Conservation (phyloP, 225 moss, liverwort and hornwort genomes). For the Climacium dendroides region DNA sequence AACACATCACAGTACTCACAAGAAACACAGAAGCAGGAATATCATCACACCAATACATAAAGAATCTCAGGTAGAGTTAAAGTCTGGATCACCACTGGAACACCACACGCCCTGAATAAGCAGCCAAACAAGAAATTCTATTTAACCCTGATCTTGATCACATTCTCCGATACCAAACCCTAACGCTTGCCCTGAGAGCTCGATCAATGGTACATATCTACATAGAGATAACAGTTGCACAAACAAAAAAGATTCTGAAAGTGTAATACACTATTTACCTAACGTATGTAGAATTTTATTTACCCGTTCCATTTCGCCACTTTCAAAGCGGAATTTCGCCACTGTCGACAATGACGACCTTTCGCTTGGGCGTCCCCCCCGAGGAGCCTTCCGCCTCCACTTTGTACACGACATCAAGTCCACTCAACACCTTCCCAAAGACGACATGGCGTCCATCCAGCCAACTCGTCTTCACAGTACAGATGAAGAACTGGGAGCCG, state of each 20-base stretch:
- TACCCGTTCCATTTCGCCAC: neutral
- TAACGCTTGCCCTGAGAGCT: neutral
- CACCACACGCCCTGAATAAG: neutral
- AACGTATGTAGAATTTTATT: neutral
- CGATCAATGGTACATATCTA: neutral
- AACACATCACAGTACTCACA: neutral
- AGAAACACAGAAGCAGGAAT: neutral
- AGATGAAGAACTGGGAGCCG: neutral
- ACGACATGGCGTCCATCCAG: conserved; percentile 45
- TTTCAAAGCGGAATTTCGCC: conserved; percentile 58
- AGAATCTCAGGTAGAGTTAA: neutral
- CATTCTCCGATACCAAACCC: neutral
- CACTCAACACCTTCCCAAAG: conserved; percentile 43
- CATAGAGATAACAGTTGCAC: neutral
- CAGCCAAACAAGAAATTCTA: neutral
- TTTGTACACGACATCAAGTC: conserved; percentile 72
- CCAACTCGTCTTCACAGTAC: conserved; percentile 72
- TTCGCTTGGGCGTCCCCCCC: conserved; percentile 52
- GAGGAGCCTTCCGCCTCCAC: conserved; percentile 67
- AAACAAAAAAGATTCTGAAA: neutral
- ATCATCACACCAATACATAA: neutral
- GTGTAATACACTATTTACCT: neutral
- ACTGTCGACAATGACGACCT: conserved; percentile 53
- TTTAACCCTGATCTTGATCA: neutral
- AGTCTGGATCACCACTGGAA: neutral